Percentiles rank a stretch among this genome's conserved stretches.
These are phyloP conservation scores for Komagataella kurtzmanii DNA, from an alignment of 805 yeast genomes.

Conservation along the genomic window DNA sequence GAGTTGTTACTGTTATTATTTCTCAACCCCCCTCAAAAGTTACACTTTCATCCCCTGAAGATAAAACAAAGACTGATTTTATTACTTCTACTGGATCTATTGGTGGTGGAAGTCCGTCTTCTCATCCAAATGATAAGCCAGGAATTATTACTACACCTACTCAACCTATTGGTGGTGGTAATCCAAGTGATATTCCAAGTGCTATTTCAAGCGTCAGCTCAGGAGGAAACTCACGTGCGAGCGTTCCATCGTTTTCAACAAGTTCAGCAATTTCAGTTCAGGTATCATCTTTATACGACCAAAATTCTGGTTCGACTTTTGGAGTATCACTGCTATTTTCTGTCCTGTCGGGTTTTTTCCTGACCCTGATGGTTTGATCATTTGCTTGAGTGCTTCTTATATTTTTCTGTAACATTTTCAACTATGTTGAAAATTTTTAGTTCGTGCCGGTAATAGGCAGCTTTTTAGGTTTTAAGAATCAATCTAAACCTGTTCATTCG, in stretches of 20 bases:
- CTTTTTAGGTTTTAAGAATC: too few relatives aligned
- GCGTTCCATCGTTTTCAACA: not conserved
- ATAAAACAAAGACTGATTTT: not conserved
- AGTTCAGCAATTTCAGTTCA: not conserved
- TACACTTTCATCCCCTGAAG: not conserved
- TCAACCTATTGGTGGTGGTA: too few relatives aligned
- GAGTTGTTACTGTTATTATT: not conserved
- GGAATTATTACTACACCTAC: too few relatives aligned
- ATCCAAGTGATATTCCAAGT: not conserved
- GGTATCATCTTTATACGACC: not conserved
- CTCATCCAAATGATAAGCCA: not conserved
- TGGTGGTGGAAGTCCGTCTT: not conserved
- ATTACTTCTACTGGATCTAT: not conserved
- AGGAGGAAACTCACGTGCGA: too few relatives aligned
- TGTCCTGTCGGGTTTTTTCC: not conserved
- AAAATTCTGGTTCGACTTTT: not conserved
- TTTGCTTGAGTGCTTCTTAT: too few relatives aligned
- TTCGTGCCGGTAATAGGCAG: too few relatives aligned
- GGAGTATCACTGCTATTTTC: not conserved
- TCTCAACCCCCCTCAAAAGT: not conserved
- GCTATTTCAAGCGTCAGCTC: not conserved
- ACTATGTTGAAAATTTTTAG: too few relatives aligned
- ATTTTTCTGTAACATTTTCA: too few relatives aligned
- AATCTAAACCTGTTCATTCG: too few relatives aligned
- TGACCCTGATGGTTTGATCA: not conserved